Conservation (phyloP, 169 alveolate genomes). For the Eimeria maxima region DNA sequence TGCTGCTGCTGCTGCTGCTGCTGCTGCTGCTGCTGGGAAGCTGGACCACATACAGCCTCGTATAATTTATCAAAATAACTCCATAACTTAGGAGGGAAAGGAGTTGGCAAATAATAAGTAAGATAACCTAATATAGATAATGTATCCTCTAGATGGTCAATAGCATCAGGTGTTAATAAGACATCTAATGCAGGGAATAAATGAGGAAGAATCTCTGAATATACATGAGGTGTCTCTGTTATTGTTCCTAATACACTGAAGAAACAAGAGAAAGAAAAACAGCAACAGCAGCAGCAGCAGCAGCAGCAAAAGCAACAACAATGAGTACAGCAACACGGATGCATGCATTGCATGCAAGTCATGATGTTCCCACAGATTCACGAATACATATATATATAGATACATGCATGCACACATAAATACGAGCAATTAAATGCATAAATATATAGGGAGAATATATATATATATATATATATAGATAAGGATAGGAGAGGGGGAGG, state of each 20-base stretch:
- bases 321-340: neutral
- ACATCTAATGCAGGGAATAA: conserved; percentile 35
- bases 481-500: too few relatives aligned
- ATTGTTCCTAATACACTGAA: conserved; percentile 71
- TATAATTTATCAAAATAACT: neutral
- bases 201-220: conserved; percentile 50
- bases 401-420: too few relatives aligned
- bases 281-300: neutral
- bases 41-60: conserved; percentile 37
- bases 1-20: conserved; percentile 55
- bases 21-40: conserved; percentile 11
- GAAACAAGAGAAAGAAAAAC: neutral
- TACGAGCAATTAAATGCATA: neutral
- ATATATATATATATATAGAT: too few relatives aligned
- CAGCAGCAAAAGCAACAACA: neutral
- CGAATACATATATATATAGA: neutral
- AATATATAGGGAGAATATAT: neutral
- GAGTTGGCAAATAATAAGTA: conserved; percentile 66
- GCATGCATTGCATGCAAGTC: too few relatives aligned
- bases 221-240: conserved; percentile 70
- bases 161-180: conserved; percentile 15
- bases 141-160: conserved; percentile 50
- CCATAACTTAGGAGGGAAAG: conserved; percentile 71
- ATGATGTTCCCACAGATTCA: too few relatives aligned
- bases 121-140: conserved; percentile 30